Percentiles rank a stretch among this genome's conserved stretches.
Conservation (phyloP, 805 yeast genomes). For the Debaryomyces prosopidis region DNA sequence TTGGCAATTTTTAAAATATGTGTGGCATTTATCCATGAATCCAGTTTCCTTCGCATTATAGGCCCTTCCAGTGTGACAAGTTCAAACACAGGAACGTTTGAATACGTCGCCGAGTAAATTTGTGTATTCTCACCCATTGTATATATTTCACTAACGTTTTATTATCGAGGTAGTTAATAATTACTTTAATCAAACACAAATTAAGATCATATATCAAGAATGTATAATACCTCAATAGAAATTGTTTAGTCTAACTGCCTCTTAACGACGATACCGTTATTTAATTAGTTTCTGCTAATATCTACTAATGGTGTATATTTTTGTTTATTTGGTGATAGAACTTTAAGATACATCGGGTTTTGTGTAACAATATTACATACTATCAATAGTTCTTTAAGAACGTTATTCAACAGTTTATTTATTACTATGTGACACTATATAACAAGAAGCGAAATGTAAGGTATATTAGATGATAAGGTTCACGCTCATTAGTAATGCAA, state of each 20-base stretch:
- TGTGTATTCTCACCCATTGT: constrained; percentile 22
- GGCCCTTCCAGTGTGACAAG: constrained; percentile 69
- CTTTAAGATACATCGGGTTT: not conserved
- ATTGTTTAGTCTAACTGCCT: not conserved
- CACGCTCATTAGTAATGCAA: no score
- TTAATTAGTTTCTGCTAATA: not conserved
- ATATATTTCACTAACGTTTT: not conserved
- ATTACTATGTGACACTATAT: not conserved
- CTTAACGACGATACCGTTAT: not conserved
- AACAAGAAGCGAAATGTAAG: not conserved
- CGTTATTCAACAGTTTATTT: no score
- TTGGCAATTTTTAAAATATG: constrained; percentile 70
- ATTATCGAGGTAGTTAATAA: not conserved
- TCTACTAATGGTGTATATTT: not conserved
- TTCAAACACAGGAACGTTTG: constrained; percentile 71
- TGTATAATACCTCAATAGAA: not conserved
- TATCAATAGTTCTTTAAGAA: no score
- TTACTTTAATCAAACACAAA: not conserved
- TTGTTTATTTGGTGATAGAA: not conserved
- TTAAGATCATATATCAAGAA: not conserved
- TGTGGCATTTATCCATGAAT: constrained; percentile 71
- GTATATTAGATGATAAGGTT: no score
- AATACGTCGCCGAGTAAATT: constrained; percentile 72
- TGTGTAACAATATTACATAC: not conserved
- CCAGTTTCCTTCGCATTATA: constrained; percentile 64